Evolutionary conservation across 2,329 filamentous ascomycete genomes (phyloP).

Genomic region (Hymenoscyphus occultus): DNA sequence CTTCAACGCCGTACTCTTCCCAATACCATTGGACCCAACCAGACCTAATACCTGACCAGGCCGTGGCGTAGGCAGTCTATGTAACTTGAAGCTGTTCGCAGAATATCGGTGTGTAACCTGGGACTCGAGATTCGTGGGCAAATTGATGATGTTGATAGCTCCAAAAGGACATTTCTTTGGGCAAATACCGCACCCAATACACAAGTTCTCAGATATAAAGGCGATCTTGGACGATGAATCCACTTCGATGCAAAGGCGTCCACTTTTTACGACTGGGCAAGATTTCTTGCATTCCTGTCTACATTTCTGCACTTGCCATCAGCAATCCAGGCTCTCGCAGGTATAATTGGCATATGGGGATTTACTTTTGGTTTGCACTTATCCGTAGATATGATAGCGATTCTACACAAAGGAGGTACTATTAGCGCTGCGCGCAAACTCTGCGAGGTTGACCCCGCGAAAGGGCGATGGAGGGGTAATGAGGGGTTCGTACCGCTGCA

Average conservation of each 20-base stretch:
- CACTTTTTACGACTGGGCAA: slow-evolving; percentile 93
- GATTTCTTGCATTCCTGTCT: slow-evolving; percentile 99
- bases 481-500: not conserved
- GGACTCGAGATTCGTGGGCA: slow-evolving; percentile 97
- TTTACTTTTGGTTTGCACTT: slow-evolving; percentile 90
- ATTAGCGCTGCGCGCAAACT: not conserved
- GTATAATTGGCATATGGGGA: slow-evolving; percentile 2
- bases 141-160: slow-evolving; percentile 99
- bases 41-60: slow-evolving; percentile 94
- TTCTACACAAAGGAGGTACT: slow-evolving; percentile 52
- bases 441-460: not conserved
- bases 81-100: slow-evolving; percentile 99
- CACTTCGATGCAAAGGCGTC: slow-evolving; percentile 97
- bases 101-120: slow-evolving; percentile 98
- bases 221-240: slow-evolving; percentile 84
- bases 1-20: slow-evolving; percentile 99
- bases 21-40: slow-evolving; percentile 99
- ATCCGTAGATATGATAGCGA: slow-evolving; percentile 98
- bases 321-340: slow-evolving; percentile 27
- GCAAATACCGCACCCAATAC: slow-evolving; percentile 99
- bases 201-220: slow-evolving; percentile 94
- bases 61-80: slow-evolving; percentile 91
- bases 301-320: slow-evolving; percentile 69
- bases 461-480: not conserved
- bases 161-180: slow-evolving; percentile 99